Conservation (phyloP, 148 eudicot genomes). For the Cornus kousa region DNA sequence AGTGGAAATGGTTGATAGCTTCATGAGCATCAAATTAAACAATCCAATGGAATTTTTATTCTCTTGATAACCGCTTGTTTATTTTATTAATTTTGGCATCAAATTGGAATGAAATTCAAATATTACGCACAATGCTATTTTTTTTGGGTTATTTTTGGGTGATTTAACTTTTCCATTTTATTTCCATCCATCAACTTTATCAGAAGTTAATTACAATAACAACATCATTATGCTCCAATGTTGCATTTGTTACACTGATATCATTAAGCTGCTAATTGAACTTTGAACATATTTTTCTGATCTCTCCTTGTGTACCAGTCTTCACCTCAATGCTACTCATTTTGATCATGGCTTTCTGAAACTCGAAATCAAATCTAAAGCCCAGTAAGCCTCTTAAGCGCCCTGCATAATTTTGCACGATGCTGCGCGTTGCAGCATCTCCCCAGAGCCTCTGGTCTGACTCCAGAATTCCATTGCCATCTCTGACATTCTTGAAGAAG, state of each 20-base stretch:
- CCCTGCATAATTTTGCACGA: constrained; percentile 69
- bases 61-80: background rate
- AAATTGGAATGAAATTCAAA: too few species aligned
- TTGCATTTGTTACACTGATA: background rate
- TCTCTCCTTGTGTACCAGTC: constrained; percentile 63
- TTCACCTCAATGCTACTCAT: constrained; percentile 79
- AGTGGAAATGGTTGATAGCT: too few species aligned
- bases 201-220: too few species aligned
- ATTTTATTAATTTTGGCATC: background rate
- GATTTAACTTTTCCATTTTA: too few species aligned
- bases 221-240: background rate
- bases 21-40: too few species aligned
- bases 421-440: constrained; percentile 36
- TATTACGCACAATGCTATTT: too few species aligned
- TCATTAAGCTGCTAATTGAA: constrained; percentile 33
- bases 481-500: constrained; percentile 62
- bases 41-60: too few species aligned
- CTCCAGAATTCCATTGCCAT: constrained; percentile 65
- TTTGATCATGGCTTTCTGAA: constrained; percentile 69
- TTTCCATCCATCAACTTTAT: too few species aligned
- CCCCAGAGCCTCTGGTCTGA: constrained; percentile 76
- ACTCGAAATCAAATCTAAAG: constrained; percentile 54
- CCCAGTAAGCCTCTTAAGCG: constrained; percentile 63
- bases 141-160: too few species aligned
- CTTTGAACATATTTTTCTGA: constrained; percentile 58